Evolutionary conservation across 257 asterid species (phyloP).

Genomic region (Nicotiana attenuata): DNA sequence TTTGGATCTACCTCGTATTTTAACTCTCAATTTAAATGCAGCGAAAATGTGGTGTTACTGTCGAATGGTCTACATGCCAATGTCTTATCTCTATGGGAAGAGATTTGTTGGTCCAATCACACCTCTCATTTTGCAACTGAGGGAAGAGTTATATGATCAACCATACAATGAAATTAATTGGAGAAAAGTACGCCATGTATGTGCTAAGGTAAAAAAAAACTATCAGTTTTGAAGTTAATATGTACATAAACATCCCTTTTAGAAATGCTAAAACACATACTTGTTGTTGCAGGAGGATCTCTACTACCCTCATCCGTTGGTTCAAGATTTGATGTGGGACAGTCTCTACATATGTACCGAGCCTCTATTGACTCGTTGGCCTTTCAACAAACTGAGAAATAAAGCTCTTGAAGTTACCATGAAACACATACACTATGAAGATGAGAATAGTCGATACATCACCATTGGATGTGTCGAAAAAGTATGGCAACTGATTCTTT

Average conservation of each 20-base stretch:
- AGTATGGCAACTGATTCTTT: constrained; percentile 2
- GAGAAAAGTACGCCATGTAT: constrained; percentile 51
- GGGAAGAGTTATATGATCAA: constrained; percentile 62
- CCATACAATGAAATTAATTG: constrained; percentile 51
- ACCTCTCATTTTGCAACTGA: constrained; percentile 48
- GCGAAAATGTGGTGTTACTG: constrained; percentile 84
- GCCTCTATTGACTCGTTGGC: constrained; percentile 75
- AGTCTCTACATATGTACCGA: constrained; percentile 48
- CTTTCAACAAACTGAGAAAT: constrained; percentile 54
- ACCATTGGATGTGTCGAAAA: constrained; percentile 75
- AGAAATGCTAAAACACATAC: not conserved
- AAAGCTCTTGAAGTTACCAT: constrained; percentile 60
- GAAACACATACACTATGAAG: constrained; percentile 80
- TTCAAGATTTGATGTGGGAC: constrained; percentile 75
- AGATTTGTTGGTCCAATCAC: constrained; percentile 69
- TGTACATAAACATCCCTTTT: not conserved
- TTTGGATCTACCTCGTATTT: not conserved
- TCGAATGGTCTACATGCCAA: constrained; percentile 81
- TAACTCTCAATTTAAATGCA: constrained; percentile 18
- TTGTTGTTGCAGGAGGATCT: constrained; percentile 55
- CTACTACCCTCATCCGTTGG: constrained; percentile 63
- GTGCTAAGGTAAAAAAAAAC: constrained; percentile 44
- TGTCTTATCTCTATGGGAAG: constrained; percentile 74
- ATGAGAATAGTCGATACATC: constrained; percentile 65
- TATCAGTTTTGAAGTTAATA: not conserved